A percentile compares a stretch with the other conserved stretches of the same genome.
These are phyloP conservation scores for Pleomassaria siparia DNA, from an alignment of 2,329 filamentous ascomycete genomes.

Conservation along the genomic window DNA sequence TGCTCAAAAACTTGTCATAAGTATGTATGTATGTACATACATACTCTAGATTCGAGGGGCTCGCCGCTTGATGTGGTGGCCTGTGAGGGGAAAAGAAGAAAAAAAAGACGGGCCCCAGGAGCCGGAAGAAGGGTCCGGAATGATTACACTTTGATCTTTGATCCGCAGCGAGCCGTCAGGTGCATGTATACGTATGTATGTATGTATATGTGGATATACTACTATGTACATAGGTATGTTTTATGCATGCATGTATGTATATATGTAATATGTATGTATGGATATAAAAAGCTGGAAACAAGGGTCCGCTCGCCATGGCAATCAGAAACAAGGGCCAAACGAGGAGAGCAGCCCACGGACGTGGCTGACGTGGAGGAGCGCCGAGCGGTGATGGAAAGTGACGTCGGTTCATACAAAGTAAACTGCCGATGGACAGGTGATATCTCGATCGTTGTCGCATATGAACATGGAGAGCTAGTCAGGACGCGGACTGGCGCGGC, in stretches of 20 bases:
- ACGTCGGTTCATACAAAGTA: constrained; percentile 1
- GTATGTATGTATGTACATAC: no score
- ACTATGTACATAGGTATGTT: constrained; percentile 1
- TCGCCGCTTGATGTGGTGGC: no score
- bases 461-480: constrained; percentile 3
- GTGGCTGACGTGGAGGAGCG: constrained; percentile 7
- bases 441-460: constrained; percentile 5
- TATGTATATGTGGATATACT: not conserved
- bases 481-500: not conserved
- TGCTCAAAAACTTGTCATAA: no score
- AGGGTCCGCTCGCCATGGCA: not conserved
- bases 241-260: no score
- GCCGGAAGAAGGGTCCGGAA: no score
- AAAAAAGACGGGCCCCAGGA: no score
- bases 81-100: no score
- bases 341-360: not conserved
- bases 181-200: not conserved
- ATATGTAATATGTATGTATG: not conserved
- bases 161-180: not conserved
- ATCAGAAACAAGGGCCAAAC: constrained; percentile 1
- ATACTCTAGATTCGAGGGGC: no score
- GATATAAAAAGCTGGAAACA: constrained; percentile 3
- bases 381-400: constrained; percentile 2
- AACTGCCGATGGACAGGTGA: constrained; percentile 2
- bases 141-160: constrained; percentile 6